phyloP scores from a whole-genome alignment of 352 stramenopile species.

The Aphanomyces euteiches region DNA sequence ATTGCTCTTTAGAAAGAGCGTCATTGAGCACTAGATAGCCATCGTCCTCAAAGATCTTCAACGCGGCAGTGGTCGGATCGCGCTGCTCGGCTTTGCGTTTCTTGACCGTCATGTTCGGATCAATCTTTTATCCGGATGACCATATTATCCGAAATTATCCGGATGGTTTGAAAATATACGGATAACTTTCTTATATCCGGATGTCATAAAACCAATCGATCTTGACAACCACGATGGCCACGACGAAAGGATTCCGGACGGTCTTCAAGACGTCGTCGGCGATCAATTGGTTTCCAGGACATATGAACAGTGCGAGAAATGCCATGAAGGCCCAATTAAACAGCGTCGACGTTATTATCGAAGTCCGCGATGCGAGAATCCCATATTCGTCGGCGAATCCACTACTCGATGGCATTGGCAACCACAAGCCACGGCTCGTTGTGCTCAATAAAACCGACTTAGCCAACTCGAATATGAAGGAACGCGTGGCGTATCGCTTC shows the following conservation, averaged over 20 bases:
- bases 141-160: conserved; percentile 1
- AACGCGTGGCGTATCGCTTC: conserved; percentile 64
- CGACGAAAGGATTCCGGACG: conserved; percentile 10
- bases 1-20: not conserved
- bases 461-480: conserved; percentile 80
- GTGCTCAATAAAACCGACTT: conserved; percentile 88
- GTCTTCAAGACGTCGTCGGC: conserved; percentile 25
- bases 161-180: no score
- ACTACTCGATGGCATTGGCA: conserved; percentile 64
- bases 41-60: not conserved
- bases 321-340: conserved; percentile 83
- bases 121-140: not conserved
- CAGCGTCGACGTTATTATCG: conserved; percentile 74
- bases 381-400: conserved; percentile 81
- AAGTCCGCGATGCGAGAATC: conserved; percentile 79
- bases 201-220: not conserved
- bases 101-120: not conserved
- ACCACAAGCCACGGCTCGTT: conserved; percentile 73
- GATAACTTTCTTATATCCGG: not conserved
- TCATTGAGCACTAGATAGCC: conserved; percentile 9
- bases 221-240: not conserved
- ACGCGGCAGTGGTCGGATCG: not conserved
- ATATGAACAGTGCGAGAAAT: conserved; percentile 75
- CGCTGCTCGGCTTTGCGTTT: not conserved
- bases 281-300: conserved; percentile 86